Evolutionary conservation across 2,329 filamentous ascomycete genomes (phyloP).

Genomic region (Tolypocladium nubicola): DNA sequence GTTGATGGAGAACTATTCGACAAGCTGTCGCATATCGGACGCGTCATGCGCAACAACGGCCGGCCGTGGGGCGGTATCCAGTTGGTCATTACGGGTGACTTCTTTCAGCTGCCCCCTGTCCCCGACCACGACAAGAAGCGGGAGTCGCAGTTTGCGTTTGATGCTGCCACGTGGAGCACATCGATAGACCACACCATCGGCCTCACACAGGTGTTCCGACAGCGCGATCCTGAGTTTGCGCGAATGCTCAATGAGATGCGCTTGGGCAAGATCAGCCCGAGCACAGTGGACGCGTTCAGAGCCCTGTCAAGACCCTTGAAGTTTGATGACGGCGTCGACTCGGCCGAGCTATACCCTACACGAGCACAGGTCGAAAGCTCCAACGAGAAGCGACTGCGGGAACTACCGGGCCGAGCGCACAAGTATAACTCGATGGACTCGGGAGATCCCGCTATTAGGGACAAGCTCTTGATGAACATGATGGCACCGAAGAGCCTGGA

Average conservation of each 20-base stretch:
- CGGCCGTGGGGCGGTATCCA: slow-evolving; percentile 94
- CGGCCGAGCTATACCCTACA: slow-evolving; percentile 86
- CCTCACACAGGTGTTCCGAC: slow-evolving; percentile 90
- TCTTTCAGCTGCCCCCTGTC: slow-evolving; percentile 93
- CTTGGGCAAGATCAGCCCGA: slow-evolving; percentile 66
- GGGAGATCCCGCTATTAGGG: slow-evolving; percentile 61
- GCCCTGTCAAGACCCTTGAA: slow-evolving; percentile 58
- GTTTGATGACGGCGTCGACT: slow-evolving; percentile 59
- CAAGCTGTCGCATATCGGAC: slow-evolving; percentile 82
- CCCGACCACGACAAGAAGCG: slow-evolving; percentile 58
- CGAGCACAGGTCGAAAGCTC: slow-evolving; percentile 81
- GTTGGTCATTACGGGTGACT: slow-evolving; percentile 89
- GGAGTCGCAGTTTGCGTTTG: slow-evolving; percentile 81
- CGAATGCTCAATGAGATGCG: slow-evolving; percentile 98
- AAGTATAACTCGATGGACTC: slow-evolving; percentile 66
- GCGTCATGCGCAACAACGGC: slow-evolving; percentile 79
- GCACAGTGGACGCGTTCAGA: slow-evolving; percentile 68
- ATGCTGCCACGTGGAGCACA: slow-evolving; percentile 83
- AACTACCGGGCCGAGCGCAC: slow-evolving; percentile 56
- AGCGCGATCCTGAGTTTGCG: slow-evolving; percentile 82
- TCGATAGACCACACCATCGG: slow-evolving; percentile 94
- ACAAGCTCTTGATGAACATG: slow-evolving; percentile 76
- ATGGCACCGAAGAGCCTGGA: slow-evolving; percentile 79
- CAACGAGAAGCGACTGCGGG: slow-evolving; percentile 63
- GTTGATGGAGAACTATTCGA: slow-evolving; percentile 95